Evolutionary conservation across 768 basidiomycete species (phyloP), one percentile per base, ranked within the genome.

Genomic region (Xerocomus potaroensis): DNA sequence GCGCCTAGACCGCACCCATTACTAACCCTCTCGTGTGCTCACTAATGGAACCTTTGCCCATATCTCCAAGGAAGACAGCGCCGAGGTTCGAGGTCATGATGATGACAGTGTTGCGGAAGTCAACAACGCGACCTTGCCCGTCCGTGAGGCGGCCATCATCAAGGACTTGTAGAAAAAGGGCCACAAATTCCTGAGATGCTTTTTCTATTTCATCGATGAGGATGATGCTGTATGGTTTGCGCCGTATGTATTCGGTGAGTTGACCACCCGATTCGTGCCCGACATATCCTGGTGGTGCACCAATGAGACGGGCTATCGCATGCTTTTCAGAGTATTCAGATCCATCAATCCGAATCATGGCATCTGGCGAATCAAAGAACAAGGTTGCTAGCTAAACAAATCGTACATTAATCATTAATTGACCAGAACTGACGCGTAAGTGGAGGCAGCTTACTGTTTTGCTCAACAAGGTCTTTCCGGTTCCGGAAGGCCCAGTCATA

Each of bases 1-100:
- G 91, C 1, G 68, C 68, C 54, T 83, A 83, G 47, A 95, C 89
- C 7, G 90, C 78, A 47, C 76, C 74, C 78, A 90, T 82, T 38
- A 97, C 92, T 41, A 86, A 66, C 27, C 75, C 62, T 49, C 72
- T 76, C 5, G 86, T 85, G 41, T 75, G 67, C 0, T 76, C 61
- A 16, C 70, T 79, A 41, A 95, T 80, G 0, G 79, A 72, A 4
- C 89, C 89, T 49, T 84, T 80, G 3, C 75, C 76, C 72, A 85
- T 77, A 40, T 90, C 89, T 46, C 86, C 80, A 38, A 91, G 73
- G 67, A 77, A 87, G 18, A 74, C 72, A 5, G 88, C 86, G 35
- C 90, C 93, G 16, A 95, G 75, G 62, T 97, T 97, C 40, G 89
- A 91, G 4, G 93, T 95, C 82, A 95, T 87, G 67, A 93, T 87